Conservation (phyloP, 331 rosid species). For the Telfairia occidentalis region DNA sequence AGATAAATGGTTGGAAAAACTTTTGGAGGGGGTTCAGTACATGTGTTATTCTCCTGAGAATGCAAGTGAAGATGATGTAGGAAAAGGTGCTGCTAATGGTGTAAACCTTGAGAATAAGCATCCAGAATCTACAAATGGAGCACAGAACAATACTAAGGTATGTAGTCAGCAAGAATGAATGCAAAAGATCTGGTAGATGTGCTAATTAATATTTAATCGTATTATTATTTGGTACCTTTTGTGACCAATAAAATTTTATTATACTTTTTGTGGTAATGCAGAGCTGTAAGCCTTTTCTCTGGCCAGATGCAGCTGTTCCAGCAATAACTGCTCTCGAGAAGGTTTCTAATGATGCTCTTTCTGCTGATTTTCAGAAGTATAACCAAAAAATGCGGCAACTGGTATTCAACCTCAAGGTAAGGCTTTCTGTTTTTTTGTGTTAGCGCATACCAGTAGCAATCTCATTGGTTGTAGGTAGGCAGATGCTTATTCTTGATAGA, state of each 20-base stretch:
- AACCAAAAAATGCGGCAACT: slow-evolving; percentile 76
- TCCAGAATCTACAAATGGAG: slow-evolving; percentile 25
- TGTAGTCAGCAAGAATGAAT: neutral
- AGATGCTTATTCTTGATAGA: neutral
- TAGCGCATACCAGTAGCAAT: neutral
- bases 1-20: slow-evolving; percentile 84
- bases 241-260: neutral
- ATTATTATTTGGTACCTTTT: neutral
- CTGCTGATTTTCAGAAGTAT: slow-evolving; percentile 66
- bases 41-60: slow-evolving; percentile 39
- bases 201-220: neutral
- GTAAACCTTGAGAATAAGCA: slow-evolving; percentile 23
- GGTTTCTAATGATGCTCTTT: slow-evolving; percentile 55
- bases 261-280: slow-evolving; percentile 24
- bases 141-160: slow-evolving; percentile 51
- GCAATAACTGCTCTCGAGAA: slow-evolving; percentile 72
- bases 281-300: slow-evolving; percentile 47
- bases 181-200: neutral
- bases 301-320: slow-evolving; percentile 83
- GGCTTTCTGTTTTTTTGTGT: slow-evolving; percentile 3
- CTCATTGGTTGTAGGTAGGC: neutral
- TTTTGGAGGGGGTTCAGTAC: slow-evolving; percentile 47
- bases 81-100: slow-evolving; percentile 31
- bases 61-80: slow-evolving; percentile 30
- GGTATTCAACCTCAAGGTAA: slow-evolving; percentile 65